phyloP scores from a whole-genome alignment of 495 filamentous ascomycete species.

The Lepidopterella palustris region DNA sequence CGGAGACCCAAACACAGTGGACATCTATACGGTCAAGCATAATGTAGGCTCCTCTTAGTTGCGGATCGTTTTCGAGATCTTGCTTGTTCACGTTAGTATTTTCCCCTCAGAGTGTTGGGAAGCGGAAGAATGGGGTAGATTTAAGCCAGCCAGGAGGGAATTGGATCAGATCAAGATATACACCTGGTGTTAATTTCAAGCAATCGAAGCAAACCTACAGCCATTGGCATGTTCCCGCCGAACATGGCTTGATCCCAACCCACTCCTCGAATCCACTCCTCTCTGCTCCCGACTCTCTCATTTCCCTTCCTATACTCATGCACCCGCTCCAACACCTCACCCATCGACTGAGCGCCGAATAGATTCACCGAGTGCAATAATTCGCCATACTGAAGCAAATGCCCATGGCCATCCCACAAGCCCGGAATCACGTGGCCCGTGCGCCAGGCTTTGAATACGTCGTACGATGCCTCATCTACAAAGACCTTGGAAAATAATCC shows the following conservation, averaged over 20 bases:
- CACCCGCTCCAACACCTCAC: constrained; percentile 45
- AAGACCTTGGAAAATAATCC: constrained; percentile 19
- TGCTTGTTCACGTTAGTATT: constrained; percentile 34
- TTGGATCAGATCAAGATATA: no score
- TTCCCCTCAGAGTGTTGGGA: no score
- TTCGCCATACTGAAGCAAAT: constrained; percentile 57
- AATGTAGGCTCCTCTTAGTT: constrained; percentile 49
- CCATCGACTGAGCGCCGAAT: constrained; percentile 47
- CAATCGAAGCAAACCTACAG: constrained; percentile 40
- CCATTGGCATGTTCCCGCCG: constrained; percentile 52
- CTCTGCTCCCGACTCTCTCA: constrained; percentile 39
- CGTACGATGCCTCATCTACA: not conserved
- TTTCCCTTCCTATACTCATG: constrained; percentile 40
- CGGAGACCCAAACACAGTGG: constrained; percentile 59
- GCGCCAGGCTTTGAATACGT: constrained; percentile 1
- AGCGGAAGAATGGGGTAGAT: no score
- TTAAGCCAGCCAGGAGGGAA: no score
- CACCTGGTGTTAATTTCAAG: not conserved
- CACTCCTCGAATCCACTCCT: constrained; percentile 54
- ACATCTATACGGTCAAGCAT: constrained; percentile 63
- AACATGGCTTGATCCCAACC: constrained; percentile 61
- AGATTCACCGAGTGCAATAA: constrained; percentile 55
- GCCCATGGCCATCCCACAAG: constrained; percentile 60
- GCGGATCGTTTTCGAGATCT: constrained; percentile 46
- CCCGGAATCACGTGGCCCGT: constrained; percentile 50